Conservation (phyloP, 2,329 filamentous ascomycete genomes). For the Acephala macrosclerotiorum region DNA sequence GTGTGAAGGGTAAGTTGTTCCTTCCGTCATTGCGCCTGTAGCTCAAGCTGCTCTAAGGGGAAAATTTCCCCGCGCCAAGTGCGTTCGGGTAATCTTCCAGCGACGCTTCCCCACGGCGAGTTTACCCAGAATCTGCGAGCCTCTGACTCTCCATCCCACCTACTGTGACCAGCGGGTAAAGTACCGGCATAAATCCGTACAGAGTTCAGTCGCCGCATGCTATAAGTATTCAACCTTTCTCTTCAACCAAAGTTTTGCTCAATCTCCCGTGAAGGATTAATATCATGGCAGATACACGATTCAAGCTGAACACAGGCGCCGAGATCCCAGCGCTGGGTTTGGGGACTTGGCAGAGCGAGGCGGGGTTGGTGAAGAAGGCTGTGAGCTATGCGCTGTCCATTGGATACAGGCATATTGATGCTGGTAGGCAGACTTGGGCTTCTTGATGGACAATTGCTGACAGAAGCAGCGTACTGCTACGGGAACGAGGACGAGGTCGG, state of each 20-base stretch:
- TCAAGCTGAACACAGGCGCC: constrained; percentile 48
- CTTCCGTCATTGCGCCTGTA: too few species aligned
- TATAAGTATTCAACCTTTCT: constrained; percentile 18
- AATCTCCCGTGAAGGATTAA: constrained; percentile 8
- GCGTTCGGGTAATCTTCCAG: constrained; percentile 2
- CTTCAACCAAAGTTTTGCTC: constrained; percentile 2
- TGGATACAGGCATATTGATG: constrained; percentile 63
- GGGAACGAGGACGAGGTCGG: constrained; percentile 86
- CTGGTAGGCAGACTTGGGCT: constrained; percentile 33
- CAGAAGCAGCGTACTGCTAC: constrained; percentile 72
- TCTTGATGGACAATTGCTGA: background rate
- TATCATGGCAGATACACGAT: constrained; percentile 40
- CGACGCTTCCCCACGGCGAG: background rate
- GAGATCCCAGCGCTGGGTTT: constrained; percentile 52
- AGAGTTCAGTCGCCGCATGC: background rate
- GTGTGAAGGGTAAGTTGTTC: too few species aligned
- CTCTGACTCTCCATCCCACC: background rate
- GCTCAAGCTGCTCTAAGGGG: background rate
- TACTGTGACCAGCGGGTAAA: constrained; percentile 12
- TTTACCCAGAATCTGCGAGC: constrained; percentile 11
- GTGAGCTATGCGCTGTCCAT: constrained; percentile 49
- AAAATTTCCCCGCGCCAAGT: constrained; percentile 6
- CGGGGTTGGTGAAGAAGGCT: constrained; percentile 52
- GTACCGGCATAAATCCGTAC: constrained; percentile 16
- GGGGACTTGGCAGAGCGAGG: constrained; percentile 53